Base-by-base conservation (phyloP, 2,329 filamentous ascomycete species). In the Davidsoniella neocaledoniae region DNA sequence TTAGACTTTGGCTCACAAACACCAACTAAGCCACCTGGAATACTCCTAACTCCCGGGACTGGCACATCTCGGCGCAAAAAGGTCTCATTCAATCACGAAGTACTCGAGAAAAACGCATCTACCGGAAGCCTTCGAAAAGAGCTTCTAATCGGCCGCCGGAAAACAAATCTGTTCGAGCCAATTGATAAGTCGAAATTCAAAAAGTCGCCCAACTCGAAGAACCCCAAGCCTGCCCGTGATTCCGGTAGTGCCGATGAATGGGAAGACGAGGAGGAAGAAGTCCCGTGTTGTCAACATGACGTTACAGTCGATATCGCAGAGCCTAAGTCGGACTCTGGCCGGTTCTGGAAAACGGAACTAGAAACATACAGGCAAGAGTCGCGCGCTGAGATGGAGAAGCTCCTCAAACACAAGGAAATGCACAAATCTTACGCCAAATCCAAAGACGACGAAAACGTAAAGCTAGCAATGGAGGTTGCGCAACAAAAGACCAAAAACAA, bases 341-440 rank as follows among this genome's bases (percentile, higher is more conserved):
- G 74, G 57, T 87, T 83, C 63, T 90, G 84, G 84, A 88, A 88
- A 63, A 72, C 76, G 21, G 76, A 86, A 59, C 88, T 83, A 57
- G 74, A 85, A 56, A 74, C 71, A 49, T 90, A 88, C 58, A 78
- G 84, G 45, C 70, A 76, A 42, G 81, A 83, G 54, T 83, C 83
- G 55, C 77, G 77, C 61, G 72, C 70, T 41, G 81, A 88, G 62
- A 80, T 87, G 70, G 79, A 79, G 66, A 85, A 82, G 65, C 69
- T 90, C 59, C 73, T 88, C 59, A 77, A 77, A 59, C 88, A 87
- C 68, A 86, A 87, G 67, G 77, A 84, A 59, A 69, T 86, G 54
- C 82, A 83, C 51, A 88, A 85, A 64, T 81, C 79, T 50, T 88
- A 81, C 59, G 84, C 84, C 41, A 79, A 81, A 60, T 76, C 81